Base-by-base conservation (phyloP, 78 protist species). In the Dictyostelium capitatum region DNA sequence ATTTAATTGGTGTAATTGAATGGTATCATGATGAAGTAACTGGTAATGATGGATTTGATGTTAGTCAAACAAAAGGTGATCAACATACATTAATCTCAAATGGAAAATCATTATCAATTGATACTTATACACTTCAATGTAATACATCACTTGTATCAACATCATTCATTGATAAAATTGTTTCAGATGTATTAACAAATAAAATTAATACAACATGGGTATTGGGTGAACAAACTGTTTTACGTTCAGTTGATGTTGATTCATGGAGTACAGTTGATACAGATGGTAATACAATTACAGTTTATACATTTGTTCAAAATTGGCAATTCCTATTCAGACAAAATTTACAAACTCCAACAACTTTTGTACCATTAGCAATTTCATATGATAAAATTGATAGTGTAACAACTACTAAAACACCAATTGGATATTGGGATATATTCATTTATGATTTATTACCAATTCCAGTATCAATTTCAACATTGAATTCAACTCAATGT, bases 311-410 rank as follows among this genome's bases (percentile, higher is more conserved):
- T 62, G 79, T 48, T 11, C 56, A 65, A 84, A 82, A 82, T 28
- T 84, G 91, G 91, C 7, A 50, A n/a, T 84, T 84, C 91, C 75
- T 70, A 3, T 70, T 80, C 15, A n/a, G 91, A 43, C 43, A 67
- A 14, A 25, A 20, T 67, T 51, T 32, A 23, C 28, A 67, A 30
- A 25, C 19, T 32, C 20, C 48, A 23, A 70, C 59, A 11, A 43
- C 57, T 20, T 23, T 25, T 14, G 25, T 84, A 47, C 91, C 91
- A 72, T 59, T 84, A 6, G 81, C 91, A 4, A 50, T 82, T 50
- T 12, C 43, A 37, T 37, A 37, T 11, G 19, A 25, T 25, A 19
- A 67, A 67, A 67, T 67, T 20, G 70, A 62, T 23, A 17, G 1
- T n/a, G 0, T 17, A 25, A 25, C 70, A 23, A 23, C 17, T 12